Conservation (phyloP, 305 asterid species). For the Solanum aculeatissimum region DNA sequence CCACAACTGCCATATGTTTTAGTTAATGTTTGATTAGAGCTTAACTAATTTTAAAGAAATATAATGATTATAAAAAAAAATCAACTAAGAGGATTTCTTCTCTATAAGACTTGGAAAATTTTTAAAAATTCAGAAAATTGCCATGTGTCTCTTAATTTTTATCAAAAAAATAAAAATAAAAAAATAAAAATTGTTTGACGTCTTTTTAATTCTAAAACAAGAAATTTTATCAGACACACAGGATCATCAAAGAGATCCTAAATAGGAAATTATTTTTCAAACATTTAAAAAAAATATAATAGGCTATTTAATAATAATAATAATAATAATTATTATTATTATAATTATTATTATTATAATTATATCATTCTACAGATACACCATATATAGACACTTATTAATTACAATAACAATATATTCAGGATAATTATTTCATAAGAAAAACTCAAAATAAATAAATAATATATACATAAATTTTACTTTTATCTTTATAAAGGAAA, state of each 20-base stretch:
- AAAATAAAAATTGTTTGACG: neutral
- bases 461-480: neutral
- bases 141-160: neutral
- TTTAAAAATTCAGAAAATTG: neutral
- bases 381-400: neutral
- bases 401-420: neutral
- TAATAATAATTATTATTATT: neutral
- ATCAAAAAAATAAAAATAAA: neutral
- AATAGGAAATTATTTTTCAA: neutral
- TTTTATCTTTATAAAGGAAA: neutral
- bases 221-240: neutral
- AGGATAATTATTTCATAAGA: neutral
- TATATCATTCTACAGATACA: neutral
- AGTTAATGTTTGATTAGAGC: neutral
- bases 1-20: neutral
- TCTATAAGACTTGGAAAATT: neutral
- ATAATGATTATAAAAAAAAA: neutral
- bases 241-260: neutral
- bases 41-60: neutral
- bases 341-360: neutral
- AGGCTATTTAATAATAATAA: neutral
- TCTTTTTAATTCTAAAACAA: neutral
- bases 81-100: neutral
- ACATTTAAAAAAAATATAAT: no score
- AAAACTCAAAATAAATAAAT: no score